Evolutionary conservation across 2,329 filamentous ascomycete genomes (phyloP), one percentile per base, ranked within the genome.

Genomic region (Exophiala sp.): DNA sequence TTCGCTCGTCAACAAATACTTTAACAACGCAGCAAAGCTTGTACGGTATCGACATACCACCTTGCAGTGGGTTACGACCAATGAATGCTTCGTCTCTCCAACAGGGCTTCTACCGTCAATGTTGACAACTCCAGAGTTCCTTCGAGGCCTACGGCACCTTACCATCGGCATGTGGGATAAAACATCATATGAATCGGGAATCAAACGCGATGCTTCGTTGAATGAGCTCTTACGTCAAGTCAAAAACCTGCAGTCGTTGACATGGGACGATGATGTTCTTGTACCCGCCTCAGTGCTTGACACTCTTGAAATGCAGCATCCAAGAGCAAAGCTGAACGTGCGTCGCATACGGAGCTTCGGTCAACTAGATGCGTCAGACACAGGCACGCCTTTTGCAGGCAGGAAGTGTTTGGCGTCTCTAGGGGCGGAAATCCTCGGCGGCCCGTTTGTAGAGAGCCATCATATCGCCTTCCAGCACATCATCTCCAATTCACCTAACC

Each of bases 101-200:
- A 19, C 34, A 37, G 3, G 34, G 11, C 34, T 2, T 8, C 34
- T 9, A 18, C 14, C 34, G 3, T 18, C 2, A 10, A 16, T 11
- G 21, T 47, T 44, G 40, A 40, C 40, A 19, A 48, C 44, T 14
- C 44, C 44, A 7, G 44, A 51, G 10, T 24, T 45, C 4, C 48
- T 55, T 30, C 48, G 46, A 11, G 52, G 48, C 23, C 42, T 55
- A 19, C 52, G 52, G n/a, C 48, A 55, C n/a, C 37, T 55, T 14
- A 55, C 48, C 9, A 47, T 52, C 5, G 6, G 14, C 6, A 37
- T 22, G 14, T 21, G 43, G 19, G 27, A 42, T 40, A 13, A 8
- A 23, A 3, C 18, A 14, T n/a, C 6, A n/a, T 6, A 13, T 3
- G 19, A 11, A 2, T n/a, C 29, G 9, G 6, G n/a, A 13, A 13